These are phyloP conservation scores for Nigrospora sphaerica DNA, from an alignment of 2,329 filamentous ascomycete genomes.

Conservation along the genomic window DNA sequence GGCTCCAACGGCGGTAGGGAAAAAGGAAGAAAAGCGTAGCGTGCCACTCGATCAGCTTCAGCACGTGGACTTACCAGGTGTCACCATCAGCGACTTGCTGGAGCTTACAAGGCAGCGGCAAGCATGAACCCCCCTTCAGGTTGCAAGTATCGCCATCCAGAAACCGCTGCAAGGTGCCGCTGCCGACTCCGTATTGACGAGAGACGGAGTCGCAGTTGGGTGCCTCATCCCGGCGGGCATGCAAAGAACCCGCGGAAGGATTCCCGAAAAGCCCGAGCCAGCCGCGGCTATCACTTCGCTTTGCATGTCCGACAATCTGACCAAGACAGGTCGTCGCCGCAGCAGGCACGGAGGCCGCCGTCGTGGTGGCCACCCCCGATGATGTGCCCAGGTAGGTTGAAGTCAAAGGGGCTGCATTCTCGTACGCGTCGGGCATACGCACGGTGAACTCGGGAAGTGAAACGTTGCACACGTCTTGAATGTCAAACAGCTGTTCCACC, in stretches of 20 bases:
- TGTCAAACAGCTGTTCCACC: slow-evolving; percentile 1
- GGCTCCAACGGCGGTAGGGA: too few relatives aligned
- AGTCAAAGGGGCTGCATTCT: too few relatives aligned
- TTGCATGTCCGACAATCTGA: too few relatives aligned
- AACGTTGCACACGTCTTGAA: slow-evolving; percentile 1
- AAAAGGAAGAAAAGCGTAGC: too few relatives aligned
- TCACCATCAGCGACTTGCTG: neutral
- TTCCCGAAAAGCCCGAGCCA: neutral
- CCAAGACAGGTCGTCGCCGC: too few relatives aligned
- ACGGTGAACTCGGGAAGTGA: neutral
- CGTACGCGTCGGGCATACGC: neutral
- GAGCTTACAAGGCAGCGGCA: neutral
- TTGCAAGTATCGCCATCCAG: neutral
- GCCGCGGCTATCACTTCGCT: neutral
- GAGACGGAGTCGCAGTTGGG: neutral
- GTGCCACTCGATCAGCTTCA: too few relatives aligned
- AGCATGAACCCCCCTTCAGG: neutral
- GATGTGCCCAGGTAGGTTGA: too few relatives aligned
- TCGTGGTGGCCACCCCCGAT: too few relatives aligned
- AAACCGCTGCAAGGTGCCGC: neutral
- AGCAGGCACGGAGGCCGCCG: too few relatives aligned
- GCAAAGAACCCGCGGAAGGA: neutral
- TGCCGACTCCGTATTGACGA: neutral
- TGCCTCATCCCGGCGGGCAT: neutral
- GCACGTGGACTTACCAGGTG: neutral